phyloP scores from a whole-genome alignment of 306 rosid species.

The Quercus wislizeni region DNA sequence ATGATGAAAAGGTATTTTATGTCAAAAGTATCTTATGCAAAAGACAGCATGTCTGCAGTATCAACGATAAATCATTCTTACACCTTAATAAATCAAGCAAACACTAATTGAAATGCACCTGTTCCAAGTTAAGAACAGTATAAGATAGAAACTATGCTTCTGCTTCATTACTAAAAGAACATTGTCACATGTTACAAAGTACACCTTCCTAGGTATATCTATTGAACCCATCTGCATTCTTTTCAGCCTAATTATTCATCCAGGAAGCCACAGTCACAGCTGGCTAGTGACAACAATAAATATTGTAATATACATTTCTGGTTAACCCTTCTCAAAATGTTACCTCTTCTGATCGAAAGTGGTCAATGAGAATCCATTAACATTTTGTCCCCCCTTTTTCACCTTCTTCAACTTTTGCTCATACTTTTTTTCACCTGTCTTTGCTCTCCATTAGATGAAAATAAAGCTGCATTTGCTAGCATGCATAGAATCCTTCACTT shows the following conservation, averaged over 20 bases:
- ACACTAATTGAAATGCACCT: not conserved
- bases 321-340: conserved; percentile 1
- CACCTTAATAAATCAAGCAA: not conserved
- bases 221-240: conserved; percentile 13
- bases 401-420: not conserved
- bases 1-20: too few relatives aligned
- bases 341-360: not conserved
- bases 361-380: not conserved
- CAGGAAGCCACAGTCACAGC: conserved; percentile 11
- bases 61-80: not conserved
- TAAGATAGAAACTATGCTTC: not conserved
- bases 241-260: conserved; percentile 9
- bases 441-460: conserved; percentile 2
- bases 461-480: conserved; percentile 17
- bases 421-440: not conserved
- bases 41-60: not conserved
- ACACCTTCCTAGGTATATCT: conserved; percentile 9
- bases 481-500: conserved; percentile 20
- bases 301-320: conserved; percentile 5
- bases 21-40: not conserved
- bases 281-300: conserved; percentile 11
- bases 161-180: not conserved
- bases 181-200: not conserved
- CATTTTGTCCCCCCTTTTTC: not conserved
- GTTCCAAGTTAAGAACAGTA: not conserved